Percentiles rank a stretch among this genome's conserved stretches.
phyloP scores from a whole-genome alignment of 78 protist genomes.

The Speleostelium caveatum region DNA sequence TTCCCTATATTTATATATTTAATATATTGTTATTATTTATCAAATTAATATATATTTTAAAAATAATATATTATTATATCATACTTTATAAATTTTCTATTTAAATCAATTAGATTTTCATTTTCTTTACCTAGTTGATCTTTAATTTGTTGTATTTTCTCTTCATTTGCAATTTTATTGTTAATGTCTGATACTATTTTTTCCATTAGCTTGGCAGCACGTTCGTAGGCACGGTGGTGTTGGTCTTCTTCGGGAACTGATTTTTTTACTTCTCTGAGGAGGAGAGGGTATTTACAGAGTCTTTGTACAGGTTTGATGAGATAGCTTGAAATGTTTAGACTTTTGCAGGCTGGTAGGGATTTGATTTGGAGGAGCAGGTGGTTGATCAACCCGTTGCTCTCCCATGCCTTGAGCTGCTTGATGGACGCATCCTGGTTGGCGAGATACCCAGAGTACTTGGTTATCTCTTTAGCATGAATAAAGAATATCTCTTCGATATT shows the following conservation, averaged over 20 bases:
- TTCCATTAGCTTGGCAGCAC: slow-evolving; percentile 52
- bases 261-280: slow-evolving; percentile 57
- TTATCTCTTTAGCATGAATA: slow-evolving; percentile 17
- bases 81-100: slow-evolving; percentile 26
- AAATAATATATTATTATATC: background rate
- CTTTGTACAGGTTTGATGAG: slow-evolving; percentile 73
- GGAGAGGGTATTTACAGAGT: slow-evolving; percentile 66
- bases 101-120: background rate
- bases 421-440: slow-evolving; percentile 34
- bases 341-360: slow-evolving; percentile 25
- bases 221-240: slow-evolving; percentile 42
- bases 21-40: background rate
- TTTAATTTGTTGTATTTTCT: slow-evolving; percentile 33
- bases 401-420: slow-evolving; percentile 12
- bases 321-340: slow-evolving; percentile 27
- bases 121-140: slow-evolving; percentile 42
- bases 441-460: slow-evolving; percentile 12
- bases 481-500: slow-evolving; percentile 62
- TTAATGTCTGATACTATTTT: slow-evolving; percentile 53
- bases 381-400: background rate
- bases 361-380: slow-evolving; percentile 2
- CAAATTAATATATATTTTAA: background rate
- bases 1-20: background rate
- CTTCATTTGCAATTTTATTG: slow-evolving; percentile 48
- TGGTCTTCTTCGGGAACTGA: slow-evolving; percentile 51